These are phyloP conservation scores for Waitea zeae DNA, from an alignment of 1,284 basidiomycete genomes.

Conservation along the genomic window DNA sequence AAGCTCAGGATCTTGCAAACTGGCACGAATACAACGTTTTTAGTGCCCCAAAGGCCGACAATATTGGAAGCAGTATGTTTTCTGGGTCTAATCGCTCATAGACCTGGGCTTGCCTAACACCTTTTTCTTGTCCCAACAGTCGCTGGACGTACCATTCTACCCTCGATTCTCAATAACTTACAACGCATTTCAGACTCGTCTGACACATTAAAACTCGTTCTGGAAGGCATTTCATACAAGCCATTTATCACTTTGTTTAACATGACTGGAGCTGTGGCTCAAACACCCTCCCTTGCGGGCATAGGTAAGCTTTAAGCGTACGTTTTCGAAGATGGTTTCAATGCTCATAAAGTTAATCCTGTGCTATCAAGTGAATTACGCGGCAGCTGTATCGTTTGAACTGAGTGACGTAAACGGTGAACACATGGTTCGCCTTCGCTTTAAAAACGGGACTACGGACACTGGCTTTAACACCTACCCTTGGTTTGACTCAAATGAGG, in stretches of 20 bases:
- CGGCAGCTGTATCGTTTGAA: slow-evolving; percentile 23
- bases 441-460: slow-evolving; percentile 40
- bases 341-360: not conserved
- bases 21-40: slow-evolving; percentile 35
- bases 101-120: not conserved
- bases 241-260: slow-evolving; percentile 36
- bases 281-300: slow-evolving; percentile 15
- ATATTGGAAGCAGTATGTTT: slow-evolving; percentile 22
- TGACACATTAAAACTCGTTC: slow-evolving; percentile 23
- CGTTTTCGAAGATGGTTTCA: not conserved
- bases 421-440: slow-evolving; percentile 34
- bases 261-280: slow-evolving; percentile 21
- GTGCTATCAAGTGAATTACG: slow-evolving; percentile 22
- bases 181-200: slow-evolving; percentile 23
- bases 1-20: slow-evolving; percentile 24
- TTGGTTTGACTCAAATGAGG: slow-evolving; percentile 18
- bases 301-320: slow-evolving; percentile 13
- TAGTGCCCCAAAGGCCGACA: slow-evolving; percentile 16
- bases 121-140: slow-evolving; percentile 12
- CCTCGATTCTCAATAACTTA: slow-evolving; percentile 24
- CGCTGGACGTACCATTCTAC: slow-evolving; percentile 26
- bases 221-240: slow-evolving; percentile 31
- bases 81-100: not conserved
- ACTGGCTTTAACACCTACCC: slow-evolving; percentile 12
- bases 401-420: slow-evolving; percentile 14